Conservation (phyloP, 2,329 filamentous ascomycete species). For the Helminthosporium solani region DNA sequence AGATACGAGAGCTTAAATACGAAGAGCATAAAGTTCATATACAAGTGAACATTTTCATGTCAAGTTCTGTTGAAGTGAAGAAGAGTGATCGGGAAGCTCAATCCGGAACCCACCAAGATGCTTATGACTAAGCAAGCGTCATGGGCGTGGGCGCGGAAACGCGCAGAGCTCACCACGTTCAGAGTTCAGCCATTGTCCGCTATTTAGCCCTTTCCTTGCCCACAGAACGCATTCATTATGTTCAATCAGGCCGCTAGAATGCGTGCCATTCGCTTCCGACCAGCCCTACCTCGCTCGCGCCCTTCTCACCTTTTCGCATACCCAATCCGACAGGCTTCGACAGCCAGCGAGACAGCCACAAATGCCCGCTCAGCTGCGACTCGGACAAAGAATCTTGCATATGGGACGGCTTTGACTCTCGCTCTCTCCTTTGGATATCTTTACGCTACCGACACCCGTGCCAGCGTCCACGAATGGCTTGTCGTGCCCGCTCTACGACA, state of each 20-base stretch:
- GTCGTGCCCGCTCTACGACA: constrained; percentile 63
- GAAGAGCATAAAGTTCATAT: too few species aligned
- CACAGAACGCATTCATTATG: constrained; percentile 16
- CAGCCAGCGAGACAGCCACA: constrained; percentile 27
- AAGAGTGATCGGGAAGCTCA: background rate
- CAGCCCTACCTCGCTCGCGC: constrained; percentile 19
- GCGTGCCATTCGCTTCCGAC: constrained; percentile 31
- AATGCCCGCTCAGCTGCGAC: constrained; percentile 44
- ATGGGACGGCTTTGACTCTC: constrained; percentile 57
- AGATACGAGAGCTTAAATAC: background rate
- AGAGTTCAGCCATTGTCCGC: constrained; percentile 17
- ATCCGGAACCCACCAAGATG: background rate
- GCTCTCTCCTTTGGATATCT: constrained; percentile 49
- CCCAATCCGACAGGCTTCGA: constrained; percentile 25
- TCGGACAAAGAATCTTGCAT: constrained; percentile 52
- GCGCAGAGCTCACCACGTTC: background rate
- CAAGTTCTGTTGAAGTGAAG: too few species aligned
- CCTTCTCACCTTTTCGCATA: constrained; percentile 15
- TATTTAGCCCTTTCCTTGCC: constrained; percentile 23
- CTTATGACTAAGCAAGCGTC: constrained; percentile 4
- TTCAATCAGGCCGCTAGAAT: constrained; percentile 30
- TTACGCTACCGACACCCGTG: constrained; percentile 56
- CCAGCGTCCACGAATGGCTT: constrained; percentile 54
- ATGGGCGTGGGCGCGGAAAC: background rate
- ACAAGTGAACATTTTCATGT: too few species aligned